These are phyloP conservation scores for Saccharomyces uvarum DNA, from an alignment of 1,139 yeast species.

Conservation along the genomic window DNA sequence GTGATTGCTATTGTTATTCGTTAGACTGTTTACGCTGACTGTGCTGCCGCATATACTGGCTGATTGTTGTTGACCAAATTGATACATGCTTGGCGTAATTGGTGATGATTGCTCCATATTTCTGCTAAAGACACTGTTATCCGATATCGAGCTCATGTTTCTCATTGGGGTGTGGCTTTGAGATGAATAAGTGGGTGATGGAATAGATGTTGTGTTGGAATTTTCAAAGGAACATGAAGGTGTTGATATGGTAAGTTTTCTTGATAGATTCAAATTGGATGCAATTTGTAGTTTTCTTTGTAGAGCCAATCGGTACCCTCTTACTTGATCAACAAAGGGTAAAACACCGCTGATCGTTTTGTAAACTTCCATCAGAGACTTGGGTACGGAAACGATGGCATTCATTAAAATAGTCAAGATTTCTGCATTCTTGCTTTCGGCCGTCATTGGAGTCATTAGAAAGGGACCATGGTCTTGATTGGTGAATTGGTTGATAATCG, in stretches of 20 bases:
- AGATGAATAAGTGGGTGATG: conserved; percentile 21
- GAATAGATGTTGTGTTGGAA: conserved; percentile 12
- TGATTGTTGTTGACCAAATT: conserved; percentile 15
- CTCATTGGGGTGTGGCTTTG: conserved; percentile 30
- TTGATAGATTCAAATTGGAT: conserved; percentile 22
- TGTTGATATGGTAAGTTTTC: conserved; percentile 13
- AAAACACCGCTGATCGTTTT: conserved; percentile 24
- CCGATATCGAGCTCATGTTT: conserved; percentile 23
- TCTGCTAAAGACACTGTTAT: conserved; percentile 24
- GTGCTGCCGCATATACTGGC: conserved; percentile 14
- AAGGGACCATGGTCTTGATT: conserved; percentile 30
- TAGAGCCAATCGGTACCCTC: conserved; percentile 19
- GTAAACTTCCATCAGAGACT: conserved; percentile 23
- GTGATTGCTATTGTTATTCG: conserved; percentile 9
- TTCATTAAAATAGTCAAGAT: conserved; percentile 23
- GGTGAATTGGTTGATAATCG: conserved; percentile 27
- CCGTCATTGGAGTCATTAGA: conserved; percentile 25
- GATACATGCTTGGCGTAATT: conserved; percentile 25
- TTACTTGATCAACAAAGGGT: conserved; percentile 22
- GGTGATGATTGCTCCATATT: conserved; percentile 23
- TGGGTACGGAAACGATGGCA: conserved; percentile 24
- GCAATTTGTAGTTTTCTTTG: conserved; percentile 26
- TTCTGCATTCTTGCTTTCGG: conserved; percentile 21
- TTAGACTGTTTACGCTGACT: conserved; percentile 17
- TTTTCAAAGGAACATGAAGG: conserved; percentile 3